A percentile compares a stretch with the other conserved stretches of the same genome.
These are phyloP conservation scores for Aspergillus sp. DNA, from an alignment of 2,329 filamentous ascomycete genomes.

Conservation along the genomic window DNA sequence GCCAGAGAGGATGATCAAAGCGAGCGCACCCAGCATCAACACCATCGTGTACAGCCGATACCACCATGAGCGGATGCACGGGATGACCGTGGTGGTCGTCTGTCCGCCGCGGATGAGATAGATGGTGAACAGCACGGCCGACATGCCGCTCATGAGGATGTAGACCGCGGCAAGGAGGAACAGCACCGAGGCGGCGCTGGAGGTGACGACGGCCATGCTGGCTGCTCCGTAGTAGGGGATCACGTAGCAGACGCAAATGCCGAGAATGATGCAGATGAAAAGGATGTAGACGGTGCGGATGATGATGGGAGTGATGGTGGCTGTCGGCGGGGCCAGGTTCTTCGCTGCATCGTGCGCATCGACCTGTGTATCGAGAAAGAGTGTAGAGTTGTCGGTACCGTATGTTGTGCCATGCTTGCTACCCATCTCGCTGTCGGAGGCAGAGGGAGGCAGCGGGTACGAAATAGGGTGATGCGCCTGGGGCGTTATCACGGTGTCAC, in stretches of 20 bases:
- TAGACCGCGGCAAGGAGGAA: background rate
- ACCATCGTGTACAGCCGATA: slow-evolving; percentile 3
- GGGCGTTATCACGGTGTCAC: background rate
- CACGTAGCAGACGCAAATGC: slow-evolving; percentile 1
- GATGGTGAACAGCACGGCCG: background rate
- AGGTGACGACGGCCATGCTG: background rate
- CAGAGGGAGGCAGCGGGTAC: background rate
- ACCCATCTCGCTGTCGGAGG: background rate
- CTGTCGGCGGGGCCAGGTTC: background rate
- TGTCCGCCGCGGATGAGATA: background rate
- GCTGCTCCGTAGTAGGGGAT: background rate
- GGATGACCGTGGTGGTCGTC: slow-evolving; percentile 1
- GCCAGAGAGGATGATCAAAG: background rate
- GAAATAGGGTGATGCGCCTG: background rate
- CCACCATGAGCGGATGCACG: slow-evolving; percentile 4
- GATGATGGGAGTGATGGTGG: background rate
- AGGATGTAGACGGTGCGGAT: background rate
- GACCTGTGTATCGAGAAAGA: background rate
- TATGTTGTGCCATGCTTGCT: background rate
- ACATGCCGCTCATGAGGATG: background rate
- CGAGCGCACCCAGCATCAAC: background rate
- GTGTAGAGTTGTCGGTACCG: background rate
- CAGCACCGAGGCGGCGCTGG: background rate
- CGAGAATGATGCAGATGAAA: background rate
- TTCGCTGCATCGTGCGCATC: background rate